Evolutionary conservation across 805 yeast genomes (phyloP), one percentile per base, ranked within the genome.

Genomic region (Nakazawaea holstii): DNA sequence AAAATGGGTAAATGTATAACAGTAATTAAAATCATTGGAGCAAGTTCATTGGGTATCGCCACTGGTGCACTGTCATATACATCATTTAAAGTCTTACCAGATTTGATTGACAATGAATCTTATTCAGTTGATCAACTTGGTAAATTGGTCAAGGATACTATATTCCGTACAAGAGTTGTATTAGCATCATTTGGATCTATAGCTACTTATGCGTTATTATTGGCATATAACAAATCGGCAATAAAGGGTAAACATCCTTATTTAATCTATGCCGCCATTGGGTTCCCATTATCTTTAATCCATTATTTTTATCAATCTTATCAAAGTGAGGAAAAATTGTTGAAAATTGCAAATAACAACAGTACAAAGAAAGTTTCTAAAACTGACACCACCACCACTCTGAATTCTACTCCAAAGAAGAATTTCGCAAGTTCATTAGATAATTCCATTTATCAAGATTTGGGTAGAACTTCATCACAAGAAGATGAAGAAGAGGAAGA

Each of bases 211-310:
- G 67, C 80, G 43, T 80, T 85, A 54, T 65, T 70, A 30, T 53
- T 73, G 52, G 82, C 84, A n/a, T 85, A 73, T 59, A 66, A 66
- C 43, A 70, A 72, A 42, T 79, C 89, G 0, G 79, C 87, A 17
- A 54, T 62, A 5, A 59, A 67, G 33, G 80, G 74, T 48, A 77
- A 77, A 61, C 95, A 86, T 63, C 94, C 94, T 17, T 86, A 85
- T 60, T 72, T 86, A 58, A 58, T 86, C 11, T 86, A 86, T 60
- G 70, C 84, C 41, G 72, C 83, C n/a, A 43, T 77, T 7, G 77
- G 79, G n/a, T 72, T 73, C 30, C 78, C 80, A 8, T 39, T 69
- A 33, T 68, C 79, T 8, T 50, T 66, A n/a, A 59, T 57, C 2
- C 57, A 52, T 38, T 61, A 66, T 47, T 53, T 56, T 35, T 60